A percentile compares a stretch with the other conserved stretches of the same genome.
Evolutionary conservation across 228 moss, liverwort and hornwort genomes (phyloP).

Genomic region (Sphagnum fallax): DNA sequence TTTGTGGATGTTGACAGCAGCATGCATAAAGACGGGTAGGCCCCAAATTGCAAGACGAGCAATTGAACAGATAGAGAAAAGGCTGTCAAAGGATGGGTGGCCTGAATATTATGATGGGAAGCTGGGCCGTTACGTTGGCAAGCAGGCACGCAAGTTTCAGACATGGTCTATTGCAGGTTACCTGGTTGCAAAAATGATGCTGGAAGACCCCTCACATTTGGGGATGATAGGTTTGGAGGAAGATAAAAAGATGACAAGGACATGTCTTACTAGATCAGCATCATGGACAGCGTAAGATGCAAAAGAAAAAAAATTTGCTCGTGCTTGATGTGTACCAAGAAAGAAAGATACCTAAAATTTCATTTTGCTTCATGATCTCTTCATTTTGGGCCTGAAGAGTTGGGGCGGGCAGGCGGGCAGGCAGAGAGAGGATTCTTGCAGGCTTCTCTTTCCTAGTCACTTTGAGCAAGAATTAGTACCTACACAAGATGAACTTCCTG

Average conservation of each 20-base stretch:
- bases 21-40: slow-evolving; percentile 86
- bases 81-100: slow-evolving; percentile 88
- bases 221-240: slow-evolving; percentile 88
- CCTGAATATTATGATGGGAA: slow-evolving; percentile 96
- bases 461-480: no score
- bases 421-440: no score
- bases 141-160: slow-evolving; percentile 89
- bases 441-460: no score
- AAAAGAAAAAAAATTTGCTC: not conserved
- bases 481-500: no score
- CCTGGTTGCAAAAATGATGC: slow-evolving; percentile 89
- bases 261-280: slow-evolving; percentile 75
- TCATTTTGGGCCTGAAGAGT: no score
- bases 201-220: slow-evolving; percentile 91
- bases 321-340: no score
- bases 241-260: slow-evolving; percentile 64
- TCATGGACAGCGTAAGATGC: slow-evolving; percentile 54
- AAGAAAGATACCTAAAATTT: no score
- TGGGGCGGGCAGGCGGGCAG: no score
- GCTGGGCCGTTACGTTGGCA: slow-evolving; percentile 78
- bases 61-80: slow-evolving; percentile 80
- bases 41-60: slow-evolving; percentile 84
- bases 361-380: no score
- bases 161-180: slow-evolving; percentile 96
- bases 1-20: slow-evolving; percentile 96